These are phyloP conservation scores for Hyphodiscus hymeniophilus DNA, from an alignment of 495 filamentous ascomycete genomes.

Conservation along the genomic window DNA sequence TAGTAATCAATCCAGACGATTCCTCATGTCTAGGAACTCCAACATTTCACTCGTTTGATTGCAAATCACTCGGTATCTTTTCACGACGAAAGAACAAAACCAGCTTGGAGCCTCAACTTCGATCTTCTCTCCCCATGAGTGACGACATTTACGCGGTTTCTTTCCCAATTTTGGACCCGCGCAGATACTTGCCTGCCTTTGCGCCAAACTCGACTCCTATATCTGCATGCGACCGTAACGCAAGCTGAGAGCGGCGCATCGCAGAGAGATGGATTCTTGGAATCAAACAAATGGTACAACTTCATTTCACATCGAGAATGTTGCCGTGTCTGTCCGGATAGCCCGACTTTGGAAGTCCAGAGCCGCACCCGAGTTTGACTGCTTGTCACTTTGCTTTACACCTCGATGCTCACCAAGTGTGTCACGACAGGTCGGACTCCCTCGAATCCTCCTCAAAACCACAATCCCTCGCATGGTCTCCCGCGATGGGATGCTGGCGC, in stretches of 20 bases:
- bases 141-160: neutral
- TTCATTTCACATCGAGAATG: neutral
- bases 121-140: neutral
- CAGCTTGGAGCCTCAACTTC: neutral
- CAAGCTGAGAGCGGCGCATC: neutral
- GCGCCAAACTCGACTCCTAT: neutral
- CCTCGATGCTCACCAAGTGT: constrained; percentile 7
- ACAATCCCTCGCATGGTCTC: neutral
- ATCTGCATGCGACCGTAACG: constrained; percentile 20
- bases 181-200: neutral
- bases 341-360: constrained; percentile 1
- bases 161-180: neutral
- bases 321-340: neutral
- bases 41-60: too few relatives aligned
- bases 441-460: neutral
- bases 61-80: too few relatives aligned
- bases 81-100: too few relatives aligned
- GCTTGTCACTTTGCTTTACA: neutral
- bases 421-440: neutral
- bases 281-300: constrained; percentile 20
- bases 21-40: neutral
- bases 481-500: constrained; percentile 25
- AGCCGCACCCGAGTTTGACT: constrained; percentile 2
- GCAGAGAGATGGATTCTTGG: constrained; percentile 18
- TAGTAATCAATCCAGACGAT: neutral